Evolutionary conservation across 108 stramenopile species (phyloP).

Genomic region (Epipyxis sp.): DNA sequence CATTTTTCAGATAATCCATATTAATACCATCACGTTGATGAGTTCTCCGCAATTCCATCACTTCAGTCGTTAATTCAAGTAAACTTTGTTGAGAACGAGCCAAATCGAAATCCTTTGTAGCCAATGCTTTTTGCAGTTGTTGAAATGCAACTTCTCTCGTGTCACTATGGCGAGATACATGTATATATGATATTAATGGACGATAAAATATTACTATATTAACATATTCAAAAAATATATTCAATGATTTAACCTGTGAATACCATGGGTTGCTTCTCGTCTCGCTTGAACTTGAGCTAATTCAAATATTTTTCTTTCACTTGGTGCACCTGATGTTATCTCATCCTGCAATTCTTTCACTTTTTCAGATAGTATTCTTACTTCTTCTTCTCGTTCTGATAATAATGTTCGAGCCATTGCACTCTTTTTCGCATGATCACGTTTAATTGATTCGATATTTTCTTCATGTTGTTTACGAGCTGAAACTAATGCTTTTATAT

Average conservation of each 20-base stretch:
- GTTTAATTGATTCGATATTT: not conserved
- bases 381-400: slow-evolving; percentile 33
- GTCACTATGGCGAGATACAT: not conserved
- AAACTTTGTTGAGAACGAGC: slow-evolving; percentile 16
- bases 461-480: not conserved
- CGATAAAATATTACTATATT: not conserved
- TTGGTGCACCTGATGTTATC: slow-evolving; percentile 26
- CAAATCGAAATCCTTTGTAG: slow-evolving; percentile 18
- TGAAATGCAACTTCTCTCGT: slow-evolving; percentile 19
- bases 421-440: slow-evolving; percentile 16
- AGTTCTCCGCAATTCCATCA: not conserved
- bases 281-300: slow-evolving; percentile 12
- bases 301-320: slow-evolving; percentile 23
- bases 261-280: slow-evolving; percentile 17
- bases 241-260: not conserved
- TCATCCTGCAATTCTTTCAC: slow-evolving; percentile 22
- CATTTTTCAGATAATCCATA: slow-evolving; percentile 31
- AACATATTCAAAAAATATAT: not conserved
- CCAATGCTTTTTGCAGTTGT: slow-evolving; percentile 13
- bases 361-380: slow-evolving; percentile 7
- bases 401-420: not conserved
- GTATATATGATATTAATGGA: not conserved
- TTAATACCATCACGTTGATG: slow-evolving; percentile 19
- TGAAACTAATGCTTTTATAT: not conserved
- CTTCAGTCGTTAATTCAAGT: not conserved